phyloP scores from a whole-genome alignment of 306 rosid species.

The Cicer arietinum region DNA sequence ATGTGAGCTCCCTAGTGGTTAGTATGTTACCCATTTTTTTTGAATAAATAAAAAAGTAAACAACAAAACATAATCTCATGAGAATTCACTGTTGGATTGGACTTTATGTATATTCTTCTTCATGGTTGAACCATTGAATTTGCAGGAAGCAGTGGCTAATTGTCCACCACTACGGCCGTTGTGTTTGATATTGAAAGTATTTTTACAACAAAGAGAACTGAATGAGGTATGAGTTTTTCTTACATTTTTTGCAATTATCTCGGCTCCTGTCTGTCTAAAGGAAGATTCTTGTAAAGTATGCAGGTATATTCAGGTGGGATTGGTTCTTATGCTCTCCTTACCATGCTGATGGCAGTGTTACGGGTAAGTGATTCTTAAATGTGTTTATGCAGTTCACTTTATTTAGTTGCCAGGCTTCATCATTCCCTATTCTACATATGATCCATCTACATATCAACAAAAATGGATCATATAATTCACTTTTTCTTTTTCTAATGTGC shows the following conservation, averaged over 20 bases:
- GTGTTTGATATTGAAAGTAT: conserved; percentile 89
- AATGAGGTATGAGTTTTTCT: conserved; percentile 71
- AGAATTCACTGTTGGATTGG: conserved; percentile 22
- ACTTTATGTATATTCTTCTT: conserved; percentile 30
- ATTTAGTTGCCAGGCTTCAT: neutral
- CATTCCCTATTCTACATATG: conserved; percentile 14
- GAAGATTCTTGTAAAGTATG: conserved; percentile 49
- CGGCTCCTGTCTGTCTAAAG: conserved; percentile 41
- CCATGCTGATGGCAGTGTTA: conserved; percentile 92
- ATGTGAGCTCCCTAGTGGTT: neutral
- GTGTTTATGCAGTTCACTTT: conserved; percentile 23
- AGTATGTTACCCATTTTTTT: neutral
- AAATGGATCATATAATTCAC: conserved; percentile 3
- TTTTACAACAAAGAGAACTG: conserved; percentile 94
- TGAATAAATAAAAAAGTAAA: neutral
- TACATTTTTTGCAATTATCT: conserved; percentile 15
- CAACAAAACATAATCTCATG: neutral
- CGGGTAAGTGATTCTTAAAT: conserved; percentile 64
- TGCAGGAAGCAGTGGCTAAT: conserved; percentile 75
- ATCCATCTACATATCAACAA: conserved; percentile 7
- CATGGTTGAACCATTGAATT: conserved; percentile 35
- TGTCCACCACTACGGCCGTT: conserved; percentile 88
- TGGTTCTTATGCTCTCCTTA: conserved; percentile 93
- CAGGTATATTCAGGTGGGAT: conserved; percentile 98
- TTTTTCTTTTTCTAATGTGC: conserved; percentile 4